phyloP scores from a whole-genome alignment of 2,329 filamentous ascomycete species.

The Neofusicoccum sp. region DNA sequence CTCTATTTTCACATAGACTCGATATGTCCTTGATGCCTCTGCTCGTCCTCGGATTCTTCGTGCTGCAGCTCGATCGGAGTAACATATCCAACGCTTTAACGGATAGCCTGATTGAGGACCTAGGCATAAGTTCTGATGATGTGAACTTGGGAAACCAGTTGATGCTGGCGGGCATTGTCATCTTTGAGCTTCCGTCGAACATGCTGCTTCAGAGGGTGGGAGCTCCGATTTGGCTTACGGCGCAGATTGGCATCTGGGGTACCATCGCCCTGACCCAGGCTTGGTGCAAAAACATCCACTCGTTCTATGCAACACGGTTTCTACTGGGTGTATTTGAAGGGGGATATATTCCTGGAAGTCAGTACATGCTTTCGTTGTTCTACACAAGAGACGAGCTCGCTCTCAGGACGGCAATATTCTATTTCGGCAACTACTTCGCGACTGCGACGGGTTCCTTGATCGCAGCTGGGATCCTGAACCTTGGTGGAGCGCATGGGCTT shows the following conservation, averaged over 20 bases:
- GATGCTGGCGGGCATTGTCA: slow-evolving; percentile 33
- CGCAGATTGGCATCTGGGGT: slow-evolving; percentile 37
- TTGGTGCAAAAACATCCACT: slow-evolving; percentile 21
- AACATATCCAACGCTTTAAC: slow-evolving; percentile 37
- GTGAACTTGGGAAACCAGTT: slow-evolving; percentile 34
- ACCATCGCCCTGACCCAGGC: slow-evolving; percentile 32
- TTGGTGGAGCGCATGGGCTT: slow-evolving; percentile 25
- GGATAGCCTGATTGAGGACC: slow-evolving; percentile 29
- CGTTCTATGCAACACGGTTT: slow-evolving; percentile 11
- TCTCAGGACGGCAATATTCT: slow-evolving; percentile 18
- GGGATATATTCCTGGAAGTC: slow-evolving; percentile 20
- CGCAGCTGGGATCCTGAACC: slow-evolving; percentile 14
- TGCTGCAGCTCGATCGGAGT: slow-evolving; percentile 34
- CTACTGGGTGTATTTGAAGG: slow-evolving; percentile 19
- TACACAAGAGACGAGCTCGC: slow-evolving; percentile 22
- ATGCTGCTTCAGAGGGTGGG: slow-evolving; percentile 27
- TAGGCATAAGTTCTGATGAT: slow-evolving; percentile 27
- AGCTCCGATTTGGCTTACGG: slow-evolving; percentile 30
- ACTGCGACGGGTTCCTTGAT: slow-evolving; percentile 16
- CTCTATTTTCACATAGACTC: slow-evolving; percentile 18
- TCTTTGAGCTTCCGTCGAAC: slow-evolving; percentile 15
- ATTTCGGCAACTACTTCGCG: slow-evolving; percentile 16
- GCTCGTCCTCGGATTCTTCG: slow-evolving; percentile 36
- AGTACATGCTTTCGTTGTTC: slow-evolving; percentile 21
- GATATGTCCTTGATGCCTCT: slow-evolving; percentile 32